phyloP scores from a whole-genome alignment of 2,329 filamentous ascomycete genomes.

The Sporothrix schenckii region DNA sequence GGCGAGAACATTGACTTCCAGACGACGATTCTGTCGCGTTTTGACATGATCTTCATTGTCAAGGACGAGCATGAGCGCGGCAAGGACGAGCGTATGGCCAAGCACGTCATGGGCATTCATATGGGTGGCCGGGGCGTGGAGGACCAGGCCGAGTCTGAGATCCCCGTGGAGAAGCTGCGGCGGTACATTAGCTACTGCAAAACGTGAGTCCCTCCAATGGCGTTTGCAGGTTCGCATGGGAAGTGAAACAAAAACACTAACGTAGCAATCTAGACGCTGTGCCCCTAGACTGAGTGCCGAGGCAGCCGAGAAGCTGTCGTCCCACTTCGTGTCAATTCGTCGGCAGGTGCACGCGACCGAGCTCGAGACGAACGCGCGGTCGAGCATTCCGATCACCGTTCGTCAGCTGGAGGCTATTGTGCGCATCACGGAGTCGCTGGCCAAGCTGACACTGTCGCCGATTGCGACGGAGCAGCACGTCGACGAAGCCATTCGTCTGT shows the following conservation, averaged over 20 bases:
- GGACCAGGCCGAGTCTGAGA: conserved; percentile 82
- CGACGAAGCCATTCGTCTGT: conserved; percentile 94
- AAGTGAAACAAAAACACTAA: conserved; percentile 40
- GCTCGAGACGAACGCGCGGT: conserved; percentile 83
- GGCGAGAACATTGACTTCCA: conserved; percentile 99
- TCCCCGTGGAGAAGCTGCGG: conserved; percentile 95
- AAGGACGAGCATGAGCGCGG: conserved; percentile 89
- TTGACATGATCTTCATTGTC: conserved; percentile 99
- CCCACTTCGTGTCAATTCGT: conserved; percentile 94
- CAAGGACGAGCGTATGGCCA: conserved; percentile 90
- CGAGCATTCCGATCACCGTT: conserved; percentile 94
- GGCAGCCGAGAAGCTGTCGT: conserved; percentile 93
- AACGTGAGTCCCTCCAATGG: conserved; percentile 59
- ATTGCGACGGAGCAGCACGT: conserved; percentile 90
- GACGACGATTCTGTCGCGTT: conserved; percentile 95
- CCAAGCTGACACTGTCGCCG: conserved; percentile 83
- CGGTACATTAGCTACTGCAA: conserved; percentile 97
- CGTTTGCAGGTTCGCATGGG: neutral
- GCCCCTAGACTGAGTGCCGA: conserved; percentile 87
- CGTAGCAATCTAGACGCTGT: conserved; percentile 65
- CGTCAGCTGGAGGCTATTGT: conserved; percentile 97
- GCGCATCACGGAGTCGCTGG: conserved; percentile 93
- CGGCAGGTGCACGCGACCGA: conserved; percentile 92
- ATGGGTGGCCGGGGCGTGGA: conserved; percentile 86
- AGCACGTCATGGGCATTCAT: conserved; percentile 95